Evolutionary conservation across 192 early-diverging fungal species (phyloP).

Genomic region (Backusella mclennaniae): DNA sequence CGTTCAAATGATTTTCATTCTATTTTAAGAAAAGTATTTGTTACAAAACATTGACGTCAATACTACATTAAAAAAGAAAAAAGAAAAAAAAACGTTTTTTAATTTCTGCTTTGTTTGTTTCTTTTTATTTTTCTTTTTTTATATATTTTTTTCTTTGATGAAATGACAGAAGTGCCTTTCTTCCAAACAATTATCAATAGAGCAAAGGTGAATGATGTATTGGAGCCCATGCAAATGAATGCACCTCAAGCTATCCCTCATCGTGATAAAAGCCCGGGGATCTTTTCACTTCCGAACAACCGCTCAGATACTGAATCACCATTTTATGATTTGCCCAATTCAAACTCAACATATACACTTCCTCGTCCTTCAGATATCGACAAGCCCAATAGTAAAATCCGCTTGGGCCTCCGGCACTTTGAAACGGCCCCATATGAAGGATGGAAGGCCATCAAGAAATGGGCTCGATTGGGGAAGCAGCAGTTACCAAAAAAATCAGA

Average conservation of each 20-base stretch:
- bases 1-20: constrained; percentile 3
- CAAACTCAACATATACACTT: not conserved
- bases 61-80: not conserved
- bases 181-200: not conserved
- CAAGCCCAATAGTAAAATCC: not conserved
- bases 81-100: not conserved
- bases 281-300: not conserved
- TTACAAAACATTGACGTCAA: not conserved
- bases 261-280: not conserved
- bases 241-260: not conserved
- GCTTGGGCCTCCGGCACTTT: not conserved
- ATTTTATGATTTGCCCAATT: not conserved
- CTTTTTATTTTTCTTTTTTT: not conserved
- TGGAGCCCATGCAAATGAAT: not conserved
- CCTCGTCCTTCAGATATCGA: not conserved
- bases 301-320: not conserved
- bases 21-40: not conserved
- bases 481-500: not conserved
- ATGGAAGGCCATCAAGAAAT: constrained; percentile 7
- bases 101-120: not conserved
- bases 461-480: not conserved
- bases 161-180: not conserved
- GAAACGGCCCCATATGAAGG: not conserved
- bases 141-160: not conserved
- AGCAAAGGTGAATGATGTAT: not conserved